Conservation (phyloP, 2,329 filamentous ascomycete genomes). For the Aureobasidium sp. region DNA sequence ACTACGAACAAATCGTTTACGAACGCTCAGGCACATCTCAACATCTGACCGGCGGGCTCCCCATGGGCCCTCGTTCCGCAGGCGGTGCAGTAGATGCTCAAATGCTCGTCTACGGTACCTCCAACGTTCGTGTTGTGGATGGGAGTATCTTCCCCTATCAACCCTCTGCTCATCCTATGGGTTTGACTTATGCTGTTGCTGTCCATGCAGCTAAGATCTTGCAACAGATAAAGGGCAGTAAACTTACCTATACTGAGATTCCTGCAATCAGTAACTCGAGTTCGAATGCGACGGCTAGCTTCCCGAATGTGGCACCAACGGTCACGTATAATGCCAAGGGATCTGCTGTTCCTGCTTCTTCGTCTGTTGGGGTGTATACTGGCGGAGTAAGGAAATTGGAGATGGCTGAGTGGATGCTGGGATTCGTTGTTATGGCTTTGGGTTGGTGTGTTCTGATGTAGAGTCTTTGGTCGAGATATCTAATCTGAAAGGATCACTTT, state of each 20-base stretch:
- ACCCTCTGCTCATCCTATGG: conserved; percentile 29
- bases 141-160: conserved; percentile 30
- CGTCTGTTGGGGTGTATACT: background rate
- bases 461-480: background rate
- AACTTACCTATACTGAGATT: background rate
- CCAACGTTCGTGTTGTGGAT: conserved; percentile 31
- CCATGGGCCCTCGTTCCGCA: conserved; percentile 26
- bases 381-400: background rate
- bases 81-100: conserved; percentile 31
- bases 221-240: background rate
- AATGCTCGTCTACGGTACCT: conserved; percentile 28
- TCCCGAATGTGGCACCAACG: background rate
- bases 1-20: background rate
- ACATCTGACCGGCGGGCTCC: conserved; percentile 9
- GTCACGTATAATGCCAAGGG: background rate
- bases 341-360: background rate
- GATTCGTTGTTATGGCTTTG: background rate
- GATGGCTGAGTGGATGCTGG: background rate
- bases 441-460: background rate
- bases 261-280: background rate
- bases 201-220: conserved; percentile 2
- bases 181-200: conserved; percentile 2
- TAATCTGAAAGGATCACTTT: no score
- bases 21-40: conserved; percentile 9
- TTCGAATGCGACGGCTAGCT: background rate